phyloP scores from a whole-genome alignment of 2,329 filamentous ascomycete genomes.

The Trichoderma citrinoviride region DNA sequence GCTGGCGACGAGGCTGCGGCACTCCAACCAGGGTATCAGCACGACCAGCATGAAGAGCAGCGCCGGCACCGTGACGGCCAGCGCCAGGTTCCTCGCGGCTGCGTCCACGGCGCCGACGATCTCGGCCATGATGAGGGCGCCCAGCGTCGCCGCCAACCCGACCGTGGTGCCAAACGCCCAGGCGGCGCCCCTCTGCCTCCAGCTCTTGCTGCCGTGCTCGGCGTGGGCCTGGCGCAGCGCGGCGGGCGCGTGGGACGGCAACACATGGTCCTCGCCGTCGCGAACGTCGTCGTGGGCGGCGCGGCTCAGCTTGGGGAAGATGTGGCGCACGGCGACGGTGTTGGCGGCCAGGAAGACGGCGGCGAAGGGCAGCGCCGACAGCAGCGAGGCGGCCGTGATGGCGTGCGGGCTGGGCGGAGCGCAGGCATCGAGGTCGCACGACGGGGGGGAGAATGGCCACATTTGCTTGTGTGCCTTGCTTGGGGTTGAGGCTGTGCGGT shows the following conservation, averaged over 20 bases:
- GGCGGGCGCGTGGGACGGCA: conserved; percentile 61
- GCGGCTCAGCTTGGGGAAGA: conserved; percentile 71
- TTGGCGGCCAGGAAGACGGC: conserved; percentile 65
- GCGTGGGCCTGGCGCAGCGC: conserved; percentile 58
- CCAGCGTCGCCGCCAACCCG: conserved; percentile 72
- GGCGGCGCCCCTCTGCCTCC: conserved; percentile 53
- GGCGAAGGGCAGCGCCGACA: conserved; percentile 68
- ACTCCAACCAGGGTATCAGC: conserved; percentile 74
- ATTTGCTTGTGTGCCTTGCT: conserved; percentile 26
- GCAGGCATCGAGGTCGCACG: conserved; percentile 57
- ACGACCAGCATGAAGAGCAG: conserved; percentile 71
- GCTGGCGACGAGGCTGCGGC: conserved; percentile 61
- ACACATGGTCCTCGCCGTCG: conserved; percentile 60
- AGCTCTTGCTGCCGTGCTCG: conserved; percentile 54
- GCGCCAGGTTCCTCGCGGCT: conserved; percentile 62
- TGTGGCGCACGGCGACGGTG: conserved; percentile 60
- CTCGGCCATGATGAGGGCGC: conserved; percentile 78
- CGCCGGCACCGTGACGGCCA: conserved; percentile 67
- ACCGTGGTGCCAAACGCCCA: conserved; percentile 74
- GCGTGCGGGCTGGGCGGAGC: conserved; percentile 43
- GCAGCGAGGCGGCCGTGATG: conserved; percentile 45
- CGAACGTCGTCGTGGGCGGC: conserved; percentile 43
- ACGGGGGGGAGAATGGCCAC: conserved; percentile 45
- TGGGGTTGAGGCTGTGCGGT: background rate
- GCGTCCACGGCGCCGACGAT: conserved; percentile 73